Percentiles rank a stretch among this genome's conserved stretches.
Evolutionary conservation across 225 moss, liverwort and hornwort genomes (phyloP).

Genomic region (Rhytidiadelphus loreus): DNA sequence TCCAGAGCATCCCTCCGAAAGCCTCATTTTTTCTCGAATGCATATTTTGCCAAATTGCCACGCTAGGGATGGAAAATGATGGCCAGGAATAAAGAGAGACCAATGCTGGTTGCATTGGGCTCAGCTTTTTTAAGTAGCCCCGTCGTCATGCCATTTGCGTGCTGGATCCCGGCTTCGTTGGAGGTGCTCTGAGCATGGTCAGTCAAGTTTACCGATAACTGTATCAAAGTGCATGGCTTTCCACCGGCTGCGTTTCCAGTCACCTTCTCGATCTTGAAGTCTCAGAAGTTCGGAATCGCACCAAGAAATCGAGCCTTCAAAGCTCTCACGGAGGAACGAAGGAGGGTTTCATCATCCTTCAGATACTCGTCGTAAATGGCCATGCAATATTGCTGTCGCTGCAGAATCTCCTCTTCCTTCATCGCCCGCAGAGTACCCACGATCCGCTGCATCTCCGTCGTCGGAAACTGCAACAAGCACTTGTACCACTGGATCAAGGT

Average conservation of each 20-base stretch:
- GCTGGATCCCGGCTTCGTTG: too few relatives aligned
- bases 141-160: too few relatives aligned
- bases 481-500: slow-evolving; percentile 33
- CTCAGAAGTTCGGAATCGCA: not conserved
- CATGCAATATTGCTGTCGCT: slow-evolving; percentile 13
- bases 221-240: not conserved
- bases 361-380: slow-evolving; percentile 18
- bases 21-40: too few relatives aligned
- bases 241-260: not conserved
- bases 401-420: slow-evolving; percentile 2
- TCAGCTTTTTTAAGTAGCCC: too few relatives aligned
- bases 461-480: slow-evolving; percentile 36
- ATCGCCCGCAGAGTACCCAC: slow-evolving; percentile 4
- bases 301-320: slow-evolving; percentile 36
- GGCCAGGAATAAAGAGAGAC: too few relatives aligned
- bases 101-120: too few relatives aligned
- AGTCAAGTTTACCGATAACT: too few relatives aligned
- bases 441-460: slow-evolving; percentile 35
- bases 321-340: slow-evolving; percentile 3
- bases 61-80: too few relatives aligned
- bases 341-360: slow-evolving; percentile 16
- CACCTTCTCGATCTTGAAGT: not conserved
- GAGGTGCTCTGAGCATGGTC: too few relatives aligned
- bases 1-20: too few relatives aligned
- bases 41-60: too few relatives aligned